Evolutionary conservation across 2,329 filamentous ascomycete species (phyloP).

Genomic region (Teratosphaeria pseudoeucalypti): DNA sequence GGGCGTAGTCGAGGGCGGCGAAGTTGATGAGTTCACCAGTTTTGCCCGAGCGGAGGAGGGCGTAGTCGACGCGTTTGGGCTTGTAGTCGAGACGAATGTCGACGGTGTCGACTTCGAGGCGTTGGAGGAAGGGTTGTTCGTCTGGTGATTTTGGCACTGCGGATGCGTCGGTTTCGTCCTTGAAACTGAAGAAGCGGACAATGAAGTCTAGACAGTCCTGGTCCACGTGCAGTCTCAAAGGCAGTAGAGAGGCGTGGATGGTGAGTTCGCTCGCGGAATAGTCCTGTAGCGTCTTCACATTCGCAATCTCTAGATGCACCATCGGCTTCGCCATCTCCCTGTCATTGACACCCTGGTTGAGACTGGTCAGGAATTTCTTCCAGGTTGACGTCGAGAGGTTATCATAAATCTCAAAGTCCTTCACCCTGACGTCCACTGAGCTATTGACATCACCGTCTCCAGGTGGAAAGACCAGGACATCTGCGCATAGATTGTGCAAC

Average conservation of each 20-base stretch:
- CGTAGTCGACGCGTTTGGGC: slow-evolving; percentile 95
- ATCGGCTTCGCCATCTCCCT: slow-evolving; percentile 79
- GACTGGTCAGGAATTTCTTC: slow-evolving; percentile 95
- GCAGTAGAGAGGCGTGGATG: slow-evolving; percentile 57
- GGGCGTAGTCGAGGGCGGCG: slow-evolving; percentile 76
- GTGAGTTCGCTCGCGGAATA: slow-evolving; percentile 85
- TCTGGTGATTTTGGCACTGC: slow-evolving; percentile 38
- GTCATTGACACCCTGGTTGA: slow-evolving; percentile 67
- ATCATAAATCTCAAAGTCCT: slow-evolving; percentile 82
- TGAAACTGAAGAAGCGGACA: slow-evolving; percentile 95
- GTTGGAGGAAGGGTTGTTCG: slow-evolving; percentile 63
- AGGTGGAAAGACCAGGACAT: slow-evolving; percentile 71
- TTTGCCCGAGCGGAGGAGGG: slow-evolving; percentile 78
- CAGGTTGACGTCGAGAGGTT: slow-evolving; percentile 91
- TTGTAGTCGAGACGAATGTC: slow-evolving; percentile 90
- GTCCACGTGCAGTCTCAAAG: slow-evolving; percentile 84
- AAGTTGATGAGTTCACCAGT: slow-evolving; percentile 99
- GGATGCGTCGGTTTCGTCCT: slow-evolving; percentile 52
- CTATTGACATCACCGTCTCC: slow-evolving; percentile 72
- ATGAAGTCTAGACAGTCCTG: slow-evolving; percentile 97
- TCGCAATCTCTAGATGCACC: slow-evolving; percentile 80
- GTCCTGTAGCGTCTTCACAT: slow-evolving; percentile 73
- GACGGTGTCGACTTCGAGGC: slow-evolving; percentile 76
- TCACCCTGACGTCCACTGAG: slow-evolving; percentile 73
- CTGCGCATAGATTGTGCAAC: slow-evolving; percentile 70